These are phyloP conservation scores for Ceratocystis harringtonii DNA, from an alignment of 2,329 filamentous ascomycete genomes.

Conservation along the genomic window DNA sequence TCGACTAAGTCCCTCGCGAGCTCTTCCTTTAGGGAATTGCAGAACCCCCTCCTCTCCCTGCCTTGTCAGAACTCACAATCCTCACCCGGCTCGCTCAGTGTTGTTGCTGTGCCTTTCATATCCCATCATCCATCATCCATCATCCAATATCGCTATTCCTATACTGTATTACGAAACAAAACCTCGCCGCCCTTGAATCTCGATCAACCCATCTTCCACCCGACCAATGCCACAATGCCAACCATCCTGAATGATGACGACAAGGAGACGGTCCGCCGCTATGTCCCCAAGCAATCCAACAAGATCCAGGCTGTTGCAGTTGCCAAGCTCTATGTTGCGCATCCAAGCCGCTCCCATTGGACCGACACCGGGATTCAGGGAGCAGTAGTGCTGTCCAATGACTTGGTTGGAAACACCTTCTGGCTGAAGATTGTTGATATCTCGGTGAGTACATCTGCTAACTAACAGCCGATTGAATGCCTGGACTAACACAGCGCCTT, in stretches of 20 bases:
- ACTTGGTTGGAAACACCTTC: constrained; percentile 86
- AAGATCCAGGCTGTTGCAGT: constrained; percentile 96
- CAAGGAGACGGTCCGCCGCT: constrained; percentile 90
- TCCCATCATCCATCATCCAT: not conserved
- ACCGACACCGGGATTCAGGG: constrained; percentile 88
- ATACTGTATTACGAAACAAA: not conserved
- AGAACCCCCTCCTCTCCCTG: not conserved
- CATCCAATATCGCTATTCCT: constrained; percentile 1
- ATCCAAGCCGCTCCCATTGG: constrained; percentile 77
- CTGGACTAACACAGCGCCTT: constrained; percentile 10
- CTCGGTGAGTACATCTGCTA: constrained; percentile 46
- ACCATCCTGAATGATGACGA: constrained; percentile 61
- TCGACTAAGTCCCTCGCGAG: not conserved
- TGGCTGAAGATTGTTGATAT: constrained; percentile 97
- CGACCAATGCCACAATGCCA: constrained; percentile 4
- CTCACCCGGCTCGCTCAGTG: not conserved
- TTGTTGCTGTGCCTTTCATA: not conserved
- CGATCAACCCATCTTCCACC: not conserved
- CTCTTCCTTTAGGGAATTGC: not conserved
- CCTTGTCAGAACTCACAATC: not conserved
- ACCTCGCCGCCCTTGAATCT: not conserved
- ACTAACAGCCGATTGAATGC: no score
- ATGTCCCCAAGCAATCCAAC: constrained; percentile 84
- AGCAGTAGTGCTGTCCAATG: constrained; percentile 79
- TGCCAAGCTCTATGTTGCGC: constrained; percentile 81